Evolutionary conservation across 345 rosid genomes (phyloP).

Genomic region (Fremontodendron californicum): DNA sequence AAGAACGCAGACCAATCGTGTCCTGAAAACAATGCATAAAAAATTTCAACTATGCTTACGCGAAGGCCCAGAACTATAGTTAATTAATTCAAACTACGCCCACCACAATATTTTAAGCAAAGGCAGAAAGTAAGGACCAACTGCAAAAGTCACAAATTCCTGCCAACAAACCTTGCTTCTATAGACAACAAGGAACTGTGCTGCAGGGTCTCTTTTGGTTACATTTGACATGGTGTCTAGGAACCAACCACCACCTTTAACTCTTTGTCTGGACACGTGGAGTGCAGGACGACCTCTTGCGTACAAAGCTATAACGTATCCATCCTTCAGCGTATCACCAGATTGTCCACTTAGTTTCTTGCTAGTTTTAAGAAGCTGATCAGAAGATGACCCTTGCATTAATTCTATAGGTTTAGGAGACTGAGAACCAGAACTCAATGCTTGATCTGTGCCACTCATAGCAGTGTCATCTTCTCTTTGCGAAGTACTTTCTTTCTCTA

Average conservation of each 20-base stretch:
- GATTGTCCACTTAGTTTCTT: constrained; percentile 52
- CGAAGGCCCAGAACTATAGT: neutral
- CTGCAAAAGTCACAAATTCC: neutral
- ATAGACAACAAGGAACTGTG: constrained; percentile 84
- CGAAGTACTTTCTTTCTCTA: constrained; percentile 69
- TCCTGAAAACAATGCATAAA: constrained; percentile 44
- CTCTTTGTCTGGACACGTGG: constrained; percentile 89
- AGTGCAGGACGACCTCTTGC: constrained; percentile 65
- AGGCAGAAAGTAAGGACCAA: constrained; percentile 5
- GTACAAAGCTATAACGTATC: constrained; percentile 76
- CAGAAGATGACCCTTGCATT: constrained; percentile 47
- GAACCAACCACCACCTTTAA: constrained; percentile 97
- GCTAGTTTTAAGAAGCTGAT: constrained; percentile 44
- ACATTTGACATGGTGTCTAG: constrained; percentile 80
- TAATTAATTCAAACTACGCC: neutral
- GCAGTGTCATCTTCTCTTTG: constrained; percentile 75
- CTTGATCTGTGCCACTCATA: constrained; percentile 85
- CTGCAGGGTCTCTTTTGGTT: constrained; percentile 95
- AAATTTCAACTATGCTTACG: neutral
- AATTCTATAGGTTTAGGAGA: constrained; percentile 77
- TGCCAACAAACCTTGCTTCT: constrained; percentile 67
- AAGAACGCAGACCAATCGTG: constrained; percentile 86
- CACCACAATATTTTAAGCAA: neutral
- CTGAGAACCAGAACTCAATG: constrained; percentile 68
- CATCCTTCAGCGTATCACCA: constrained; percentile 71